phyloP scores from a whole-genome alignment of 306 rosid genomes.

The Vachellia pachyceras region DNA sequence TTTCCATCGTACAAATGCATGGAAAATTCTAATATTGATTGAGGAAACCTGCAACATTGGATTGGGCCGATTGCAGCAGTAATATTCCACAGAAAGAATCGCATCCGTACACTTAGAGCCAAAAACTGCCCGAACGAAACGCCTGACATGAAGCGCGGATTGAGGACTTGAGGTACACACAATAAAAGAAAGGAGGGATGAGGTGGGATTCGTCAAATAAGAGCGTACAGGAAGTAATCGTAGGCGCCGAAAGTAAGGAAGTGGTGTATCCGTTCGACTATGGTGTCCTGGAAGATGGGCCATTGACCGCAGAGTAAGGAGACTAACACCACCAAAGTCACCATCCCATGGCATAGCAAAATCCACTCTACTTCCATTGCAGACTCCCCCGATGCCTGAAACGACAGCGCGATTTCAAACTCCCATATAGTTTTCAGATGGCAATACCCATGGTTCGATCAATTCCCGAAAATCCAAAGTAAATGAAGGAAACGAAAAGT shows the following conservation, averaged over 20 bases:
- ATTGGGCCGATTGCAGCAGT: conserved; percentile 92
- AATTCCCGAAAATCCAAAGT: background rate
- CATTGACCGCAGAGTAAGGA: conserved; percentile 92
- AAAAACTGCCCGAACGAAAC: conserved; percentile 66
- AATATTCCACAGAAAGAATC: conserved; percentile 66
- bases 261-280: conserved; percentile 68
- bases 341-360: conserved; percentile 72
- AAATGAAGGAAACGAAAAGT: background rate
- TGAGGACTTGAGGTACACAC: background rate
- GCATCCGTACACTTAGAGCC: conserved; percentile 69
- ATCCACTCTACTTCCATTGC: conserved; percentile 80
- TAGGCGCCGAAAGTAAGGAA: conserved; percentile 81
- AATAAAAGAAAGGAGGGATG: background rate
- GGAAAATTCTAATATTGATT: background rate
- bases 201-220: background rate
- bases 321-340: conserved; percentile 58
- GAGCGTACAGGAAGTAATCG: conserved; percentile 72
- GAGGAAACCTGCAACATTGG: conserved; percentile 78
- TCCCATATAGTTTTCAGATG: background rate
- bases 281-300: conserved; percentile 90
- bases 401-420: background rate
- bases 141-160: conserved; percentile 47
- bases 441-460: background rate
- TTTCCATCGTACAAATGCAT: background rate
- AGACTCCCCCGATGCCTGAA: background rate